phyloP scores from a whole-genome alignment of 768 basidiomycete genomes.

The Cyathus striatus region DNA sequence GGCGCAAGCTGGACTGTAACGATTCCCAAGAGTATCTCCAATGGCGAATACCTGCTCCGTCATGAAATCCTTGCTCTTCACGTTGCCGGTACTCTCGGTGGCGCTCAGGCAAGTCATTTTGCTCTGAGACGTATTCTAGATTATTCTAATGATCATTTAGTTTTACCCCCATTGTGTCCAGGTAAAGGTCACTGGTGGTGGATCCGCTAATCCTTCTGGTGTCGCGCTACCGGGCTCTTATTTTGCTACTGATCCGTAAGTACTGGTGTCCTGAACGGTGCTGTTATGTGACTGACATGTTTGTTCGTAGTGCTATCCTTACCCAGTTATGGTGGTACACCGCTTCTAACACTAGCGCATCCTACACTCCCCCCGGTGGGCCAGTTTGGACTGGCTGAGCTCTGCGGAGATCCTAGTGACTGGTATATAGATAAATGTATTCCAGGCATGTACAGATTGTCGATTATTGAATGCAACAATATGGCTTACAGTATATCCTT shows the following conservation, averaged over 20 bases:
- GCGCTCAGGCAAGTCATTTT: no score
- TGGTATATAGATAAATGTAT: no score
- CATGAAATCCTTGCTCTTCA: slow-evolving; percentile 32
- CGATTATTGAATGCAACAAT: no score
- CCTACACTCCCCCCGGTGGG: slow-evolving; percentile 3
- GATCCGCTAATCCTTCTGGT: slow-evolving; percentile 24
- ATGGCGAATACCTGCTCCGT: slow-evolving; percentile 29
- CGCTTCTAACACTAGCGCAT: slow-evolving; percentile 6
- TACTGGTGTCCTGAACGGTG: no score
- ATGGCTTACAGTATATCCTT: no score
- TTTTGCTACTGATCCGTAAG: slow-evolving; percentile 22
- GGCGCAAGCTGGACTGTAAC: slow-evolving; percentile 25
- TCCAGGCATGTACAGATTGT: no score
- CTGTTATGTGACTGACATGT: neutral
- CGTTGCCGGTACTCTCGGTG: slow-evolving; percentile 24
- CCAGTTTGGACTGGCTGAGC: neutral
- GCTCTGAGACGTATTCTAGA: no score
- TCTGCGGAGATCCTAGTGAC: neutral
- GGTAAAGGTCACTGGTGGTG: slow-evolving; percentile 26
- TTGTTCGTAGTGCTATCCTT: slow-evolving; percentile 1
- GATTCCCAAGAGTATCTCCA: slow-evolving; percentile 26
- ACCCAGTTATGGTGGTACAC: slow-evolving; percentile 7
- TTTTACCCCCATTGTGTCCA: slow-evolving; percentile 32
- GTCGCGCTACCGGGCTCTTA: slow-evolving; percentile 33
- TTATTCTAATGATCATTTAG: no score